Base-by-base conservation (phyloP, 2,329 filamentous ascomycete species). In the Grosmannia penicillata region DNA sequence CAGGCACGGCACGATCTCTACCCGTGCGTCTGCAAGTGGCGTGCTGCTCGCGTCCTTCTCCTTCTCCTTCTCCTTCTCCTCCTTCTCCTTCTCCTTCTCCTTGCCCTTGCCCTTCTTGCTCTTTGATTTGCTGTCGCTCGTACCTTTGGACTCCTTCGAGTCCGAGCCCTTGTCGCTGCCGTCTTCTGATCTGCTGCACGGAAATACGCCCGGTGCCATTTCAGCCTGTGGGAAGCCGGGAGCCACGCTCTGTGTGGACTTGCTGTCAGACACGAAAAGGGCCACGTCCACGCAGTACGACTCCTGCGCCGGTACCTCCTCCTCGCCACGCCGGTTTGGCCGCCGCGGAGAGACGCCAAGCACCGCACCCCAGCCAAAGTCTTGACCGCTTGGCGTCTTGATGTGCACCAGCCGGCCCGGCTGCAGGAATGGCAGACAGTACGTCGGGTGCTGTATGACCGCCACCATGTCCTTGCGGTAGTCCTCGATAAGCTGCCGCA, bases 321-420 rank as follows among this genome's bases (percentile, higher is more conserved):
- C 74, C 39, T 76, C 68, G 26, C 72, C 75, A 28, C 40, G 42
- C 55, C 81, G 86, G 15, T 69, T 67, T 1, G 70, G 62, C 49
- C 74, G 77, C 39, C 84, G 76, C 37, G 68, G 61, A 1, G 69
- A 71, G 49, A 78, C 80, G 50, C 85, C 81, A 33, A 93, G 73
- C 17, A 96, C 75, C 1, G 86, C 81, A 38, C 91, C 91, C 91
- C 91, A 98, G 40, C 87, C 89, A 56, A 93, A 98, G 56, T 96
- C 86, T 45, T 75, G 61, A 21, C 81, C 78, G 27, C 62, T 63
- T 6, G 71, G 70, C 53, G 87, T 77, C 56, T 86, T 89, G 51
- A 98, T 79, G 46, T 82, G 79, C 24, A 98, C 77, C 27, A 96
- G 60, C 10, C 91, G 81, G n/a, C 91, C 91, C 11, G 79, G 70